Percentiles rank a stretch among this genome's conserved stretches.
These are phyloP conservation scores for Massospora cicadina DNA, from an alignment of 371 early-diverging fungal species.

Conservation along the genomic window DNA sequence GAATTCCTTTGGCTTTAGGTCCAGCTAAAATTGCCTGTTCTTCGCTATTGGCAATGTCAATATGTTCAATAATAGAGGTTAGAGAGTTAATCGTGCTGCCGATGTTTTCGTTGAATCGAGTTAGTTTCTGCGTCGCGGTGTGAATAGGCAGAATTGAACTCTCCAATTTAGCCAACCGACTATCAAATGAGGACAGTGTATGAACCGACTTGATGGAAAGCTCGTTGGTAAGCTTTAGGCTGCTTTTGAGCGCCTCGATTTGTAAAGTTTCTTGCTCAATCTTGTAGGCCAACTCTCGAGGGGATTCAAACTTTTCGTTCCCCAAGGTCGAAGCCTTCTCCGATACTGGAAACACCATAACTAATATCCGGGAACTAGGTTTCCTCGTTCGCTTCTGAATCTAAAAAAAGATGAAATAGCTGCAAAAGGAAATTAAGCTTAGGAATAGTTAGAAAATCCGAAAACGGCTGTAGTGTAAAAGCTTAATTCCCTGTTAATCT, in stretches of 20 bases:
- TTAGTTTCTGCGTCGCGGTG: conserved; percentile 62
- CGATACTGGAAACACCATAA: background rate
- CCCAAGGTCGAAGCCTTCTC: background rate
- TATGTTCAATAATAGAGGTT: background rate
- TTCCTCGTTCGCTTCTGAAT: no score
- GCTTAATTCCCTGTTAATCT: no score
- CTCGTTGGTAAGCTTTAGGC: conserved; percentile 19
- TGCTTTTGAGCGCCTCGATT: conserved; percentile 18
- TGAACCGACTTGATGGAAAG: conserved; percentile 9
- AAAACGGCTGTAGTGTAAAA: no score
- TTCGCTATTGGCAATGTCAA: conserved; percentile 2
- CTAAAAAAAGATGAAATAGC: no score
- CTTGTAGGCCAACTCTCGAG: conserved; percentile 5
- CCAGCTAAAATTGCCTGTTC: conserved; percentile 9
- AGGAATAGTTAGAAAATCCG: no score
- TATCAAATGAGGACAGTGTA: conserved; percentile 28
- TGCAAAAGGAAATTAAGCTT: no score
- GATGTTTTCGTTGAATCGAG: conserved; percentile 40
- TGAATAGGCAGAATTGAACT: conserved; percentile 72
- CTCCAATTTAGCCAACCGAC: conserved; percentile 57
- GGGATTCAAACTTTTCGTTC: background rate
- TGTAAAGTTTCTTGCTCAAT: conserved; percentile 9
- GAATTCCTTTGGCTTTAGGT: conserved; percentile 12
- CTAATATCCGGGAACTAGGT: no score
- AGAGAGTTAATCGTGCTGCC: background rate